Percentiles rank a stretch among this genome's conserved stretches.
These are phyloP conservation scores for Galerina marginata DNA, from an alignment of 768 basidiomycete species.

Conservation along the genomic window DNA sequence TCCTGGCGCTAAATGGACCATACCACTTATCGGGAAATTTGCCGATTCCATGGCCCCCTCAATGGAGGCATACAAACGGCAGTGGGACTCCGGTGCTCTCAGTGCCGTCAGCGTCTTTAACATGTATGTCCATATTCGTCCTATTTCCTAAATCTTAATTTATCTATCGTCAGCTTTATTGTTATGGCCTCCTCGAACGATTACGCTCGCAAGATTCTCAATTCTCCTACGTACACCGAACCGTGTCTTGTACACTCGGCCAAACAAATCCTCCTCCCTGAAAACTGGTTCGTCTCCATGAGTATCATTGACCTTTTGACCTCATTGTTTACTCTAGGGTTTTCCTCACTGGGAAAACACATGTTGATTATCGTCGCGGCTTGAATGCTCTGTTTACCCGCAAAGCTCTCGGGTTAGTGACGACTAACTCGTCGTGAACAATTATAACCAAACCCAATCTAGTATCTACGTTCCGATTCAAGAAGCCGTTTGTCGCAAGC, in stretches of 20 bases:
- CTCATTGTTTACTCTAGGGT: slow-evolving; percentile 61
- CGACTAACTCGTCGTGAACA: slow-evolving; percentile 8
- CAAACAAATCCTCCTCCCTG: slow-evolving; percentile 80
- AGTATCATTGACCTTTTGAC: neutral
- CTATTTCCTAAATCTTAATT: neutral
- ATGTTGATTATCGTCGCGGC: slow-evolving; percentile 92
- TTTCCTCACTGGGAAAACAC: slow-evolving; percentile 93
- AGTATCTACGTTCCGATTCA: slow-evolving; percentile 88
- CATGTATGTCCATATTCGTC: slow-evolving; percentile 63
- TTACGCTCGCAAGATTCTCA: slow-evolving; percentile 92
- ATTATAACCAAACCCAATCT: slow-evolving; percentile 2
- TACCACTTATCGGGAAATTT: slow-evolving; percentile 97
- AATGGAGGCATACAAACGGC: slow-evolving; percentile 88
- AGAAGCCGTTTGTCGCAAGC: slow-evolving; percentile 79
- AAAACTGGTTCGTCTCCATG: slow-evolving; percentile 73
- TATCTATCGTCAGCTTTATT: slow-evolving; percentile 73
- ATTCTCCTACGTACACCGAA: slow-evolving; percentile 91
- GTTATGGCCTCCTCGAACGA: slow-evolving; percentile 97
- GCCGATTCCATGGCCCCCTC: slow-evolving; percentile 91
- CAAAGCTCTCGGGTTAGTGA: slow-evolving; percentile 82
- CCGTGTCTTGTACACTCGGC: slow-evolving; percentile 94
- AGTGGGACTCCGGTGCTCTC: slow-evolving; percentile 90
- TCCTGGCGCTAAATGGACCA: slow-evolving; percentile 90
- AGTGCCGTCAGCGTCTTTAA: slow-evolving; percentile 96
- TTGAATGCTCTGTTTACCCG: slow-evolving; percentile 93